Conservation (phyloP, 352 stramenopile genomes). For the Globisporangium polare region DNA sequence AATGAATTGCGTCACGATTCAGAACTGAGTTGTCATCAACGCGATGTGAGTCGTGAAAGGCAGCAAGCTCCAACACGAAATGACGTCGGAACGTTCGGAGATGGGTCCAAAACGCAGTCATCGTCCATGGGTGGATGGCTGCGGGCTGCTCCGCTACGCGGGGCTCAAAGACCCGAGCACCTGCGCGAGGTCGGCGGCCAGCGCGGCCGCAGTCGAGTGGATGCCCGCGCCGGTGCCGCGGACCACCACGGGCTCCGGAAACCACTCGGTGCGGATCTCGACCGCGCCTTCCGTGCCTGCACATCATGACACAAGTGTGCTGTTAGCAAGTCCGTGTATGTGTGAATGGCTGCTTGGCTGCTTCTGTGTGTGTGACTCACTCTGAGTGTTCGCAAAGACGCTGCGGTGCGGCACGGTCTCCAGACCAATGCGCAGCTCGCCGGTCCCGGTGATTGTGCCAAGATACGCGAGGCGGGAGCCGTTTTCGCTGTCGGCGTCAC, state of each 20-base stretch:
- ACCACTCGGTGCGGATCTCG: slow-evolving; percentile 53
- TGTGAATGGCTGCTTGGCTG: neutral
- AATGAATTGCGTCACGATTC: slow-evolving; percentile 1
- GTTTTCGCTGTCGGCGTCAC: neutral
- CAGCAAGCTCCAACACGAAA: neutral
- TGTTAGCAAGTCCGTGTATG: neutral
- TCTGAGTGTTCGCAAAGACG: slow-evolving; percentile 31
- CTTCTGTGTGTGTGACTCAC: slow-evolving; percentile 11
- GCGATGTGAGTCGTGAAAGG: no score
- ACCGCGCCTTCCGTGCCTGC: slow-evolving; percentile 58
- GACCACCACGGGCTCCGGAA: slow-evolving; percentile 50
- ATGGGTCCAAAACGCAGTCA: slow-evolving; percentile 3
- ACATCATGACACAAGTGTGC: neutral
- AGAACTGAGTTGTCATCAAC: neutral
- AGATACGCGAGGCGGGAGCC: slow-evolving; percentile 50
- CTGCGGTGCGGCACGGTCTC: slow-evolving; percentile 21
- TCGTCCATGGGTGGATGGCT: neutral
- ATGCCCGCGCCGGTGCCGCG: slow-evolving; percentile 59
- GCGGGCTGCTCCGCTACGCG: neutral
- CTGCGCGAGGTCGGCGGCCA: slow-evolving; percentile 42
- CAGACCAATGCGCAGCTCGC: slow-evolving; percentile 38
- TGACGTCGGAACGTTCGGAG: slow-evolving; percentile 7
- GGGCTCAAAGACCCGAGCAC: slow-evolving; percentile 3
- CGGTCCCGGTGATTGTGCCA: slow-evolving; percentile 37
- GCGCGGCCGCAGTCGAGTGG: slow-evolving; percentile 51